phyloP scores from a whole-genome alignment of 2,329 filamentous ascomycete genomes.

The Alternaria consortialis region DNA sequence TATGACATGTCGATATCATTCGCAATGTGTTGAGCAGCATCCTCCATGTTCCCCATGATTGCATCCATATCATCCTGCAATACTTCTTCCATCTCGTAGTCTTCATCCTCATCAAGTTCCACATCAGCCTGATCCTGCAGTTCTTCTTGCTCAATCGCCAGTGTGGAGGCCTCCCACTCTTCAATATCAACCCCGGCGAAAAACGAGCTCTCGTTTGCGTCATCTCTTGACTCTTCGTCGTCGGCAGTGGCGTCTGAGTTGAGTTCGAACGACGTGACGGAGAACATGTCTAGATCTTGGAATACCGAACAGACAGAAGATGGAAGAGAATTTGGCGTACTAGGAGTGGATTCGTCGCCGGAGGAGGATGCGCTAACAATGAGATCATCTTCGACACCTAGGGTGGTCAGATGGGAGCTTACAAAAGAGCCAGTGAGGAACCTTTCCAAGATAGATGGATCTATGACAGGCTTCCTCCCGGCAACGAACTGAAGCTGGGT shows the following conservation, averaged over 20 bases:
- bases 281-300: conserved; percentile 24
- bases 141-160: background rate
- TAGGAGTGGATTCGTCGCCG: background rate
- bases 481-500: conserved; percentile 15
- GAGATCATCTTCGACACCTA: conserved; percentile 18
- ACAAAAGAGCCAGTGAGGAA: conserved; percentile 12
- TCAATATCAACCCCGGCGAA: conserved; percentile 22
- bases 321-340: conserved; percentile 12
- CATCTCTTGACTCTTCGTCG: background rate
- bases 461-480: background rate
- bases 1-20: conserved; percentile 25
- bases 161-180: conserved; percentile 17
- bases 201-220: conserved; percentile 14
- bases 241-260: conserved; percentile 4
- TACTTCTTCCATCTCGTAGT: conserved; percentile 28
- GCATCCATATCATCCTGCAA: conserved; percentile 18
- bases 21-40: conserved; percentile 12
- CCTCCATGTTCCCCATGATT: conserved; percentile 24
- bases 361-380: conserved; percentile 1
- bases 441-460: conserved; percentile 5
- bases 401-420: conserved; percentile 13
- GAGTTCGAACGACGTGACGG: conserved; percentile 15
- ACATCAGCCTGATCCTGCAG: background rate
- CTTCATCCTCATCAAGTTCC: conserved; percentile 6
- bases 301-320: conserved; percentile 21